A percentile compares a stretch with the other conserved stretches of the same genome.
Evolutionary conservation across 1,284 basidiomycete genomes (phyloP).

Genomic region (Rhodotorula sp.): DNA sequence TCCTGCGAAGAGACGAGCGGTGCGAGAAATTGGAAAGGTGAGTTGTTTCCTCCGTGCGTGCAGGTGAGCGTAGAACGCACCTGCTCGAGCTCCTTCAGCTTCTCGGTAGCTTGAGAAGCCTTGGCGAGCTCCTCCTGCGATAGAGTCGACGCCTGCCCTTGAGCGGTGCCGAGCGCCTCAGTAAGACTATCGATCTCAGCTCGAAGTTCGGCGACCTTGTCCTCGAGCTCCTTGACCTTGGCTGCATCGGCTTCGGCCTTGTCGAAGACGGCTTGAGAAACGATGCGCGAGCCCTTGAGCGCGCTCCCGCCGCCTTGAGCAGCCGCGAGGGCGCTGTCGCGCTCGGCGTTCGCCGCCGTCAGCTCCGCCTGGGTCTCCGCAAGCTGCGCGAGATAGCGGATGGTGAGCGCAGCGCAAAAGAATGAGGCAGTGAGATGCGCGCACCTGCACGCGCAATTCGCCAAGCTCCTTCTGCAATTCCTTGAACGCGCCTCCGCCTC

Average conservation of each 20-base stretch:
- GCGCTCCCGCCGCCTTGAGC: neutral
- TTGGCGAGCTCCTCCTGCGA: no score
- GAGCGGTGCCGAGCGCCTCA: no score
- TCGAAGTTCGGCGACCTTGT: neutral
- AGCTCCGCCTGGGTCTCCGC: neutral
- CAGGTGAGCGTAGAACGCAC: neutral
- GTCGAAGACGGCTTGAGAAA: neutral
- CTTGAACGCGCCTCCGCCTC: slow-evolving; percentile 4
- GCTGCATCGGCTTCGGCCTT: neutral
- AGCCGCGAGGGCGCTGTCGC: neutral
- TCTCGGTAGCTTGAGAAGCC: neutral
- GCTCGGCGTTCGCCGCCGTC: neutral
- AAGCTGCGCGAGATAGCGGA: neutral
- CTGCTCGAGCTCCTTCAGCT: neutral
- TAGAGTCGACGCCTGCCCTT: no score
- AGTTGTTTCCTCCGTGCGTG: no score
- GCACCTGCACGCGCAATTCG: neutral
- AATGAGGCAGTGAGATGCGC: neutral
- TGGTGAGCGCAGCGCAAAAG: neutral
- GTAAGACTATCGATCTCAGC: neutral
- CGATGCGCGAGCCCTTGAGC: neutral
- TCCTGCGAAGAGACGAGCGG: neutral
- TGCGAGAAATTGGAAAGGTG: no score
- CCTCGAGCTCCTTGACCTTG: neutral
- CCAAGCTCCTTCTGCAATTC: slow-evolving; percentile 7